Evolutionary conservation across 2,329 filamentous ascomycete species (phyloP).

Genomic region (Endoconidiophora laricicola): DNA sequence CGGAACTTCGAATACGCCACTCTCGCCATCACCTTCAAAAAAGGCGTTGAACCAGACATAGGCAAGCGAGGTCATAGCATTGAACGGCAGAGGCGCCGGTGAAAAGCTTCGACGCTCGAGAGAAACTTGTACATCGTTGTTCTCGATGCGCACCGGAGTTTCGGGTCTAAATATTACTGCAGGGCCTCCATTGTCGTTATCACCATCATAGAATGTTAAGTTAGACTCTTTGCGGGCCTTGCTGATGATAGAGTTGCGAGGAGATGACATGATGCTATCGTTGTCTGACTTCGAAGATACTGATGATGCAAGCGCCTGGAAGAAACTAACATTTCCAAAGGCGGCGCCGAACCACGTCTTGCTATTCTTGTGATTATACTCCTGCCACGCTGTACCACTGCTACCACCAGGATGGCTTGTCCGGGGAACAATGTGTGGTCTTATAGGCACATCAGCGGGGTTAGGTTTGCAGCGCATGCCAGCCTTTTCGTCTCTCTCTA

Average conservation of each 20-base stretch:
- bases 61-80: conserved; percentile 82
- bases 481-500: conserved; percentile 5
- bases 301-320: conserved; percentile 12
- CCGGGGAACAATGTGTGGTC: conserved; percentile 7
- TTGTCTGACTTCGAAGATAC: conserved; percentile 11
- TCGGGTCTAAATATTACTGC: conserved; percentile 64
- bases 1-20: conserved; percentile 42
- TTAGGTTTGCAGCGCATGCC: conserved; percentile 2
- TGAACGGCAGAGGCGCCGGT: conserved; percentile 58
- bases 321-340: conserved; percentile 12
- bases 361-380: conserved; percentile 11
- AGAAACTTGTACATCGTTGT: conserved; percentile 78
- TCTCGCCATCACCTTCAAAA: conserved; percentile 58
- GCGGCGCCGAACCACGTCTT: conserved; percentile 12
- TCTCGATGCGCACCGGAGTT: conserved; percentile 51
- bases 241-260: conserved; percentile 5
- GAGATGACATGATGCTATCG: conserved; percentile 10
- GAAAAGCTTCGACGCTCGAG: conserved; percentile 75
- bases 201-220: conserved; percentile 18
- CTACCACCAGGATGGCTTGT: conserved; percentile 6
- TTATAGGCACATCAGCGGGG: background rate
- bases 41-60: conserved; percentile 96
- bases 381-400: conserved; percentile 11
- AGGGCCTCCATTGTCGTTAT: conserved; percentile 42
- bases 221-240: conserved; percentile 6